Evolutionary conservation across 352 stramenopile species (phyloP), one percentile per base, ranked within the genome.

Genomic region (Globisporangium alternatum): DNA sequence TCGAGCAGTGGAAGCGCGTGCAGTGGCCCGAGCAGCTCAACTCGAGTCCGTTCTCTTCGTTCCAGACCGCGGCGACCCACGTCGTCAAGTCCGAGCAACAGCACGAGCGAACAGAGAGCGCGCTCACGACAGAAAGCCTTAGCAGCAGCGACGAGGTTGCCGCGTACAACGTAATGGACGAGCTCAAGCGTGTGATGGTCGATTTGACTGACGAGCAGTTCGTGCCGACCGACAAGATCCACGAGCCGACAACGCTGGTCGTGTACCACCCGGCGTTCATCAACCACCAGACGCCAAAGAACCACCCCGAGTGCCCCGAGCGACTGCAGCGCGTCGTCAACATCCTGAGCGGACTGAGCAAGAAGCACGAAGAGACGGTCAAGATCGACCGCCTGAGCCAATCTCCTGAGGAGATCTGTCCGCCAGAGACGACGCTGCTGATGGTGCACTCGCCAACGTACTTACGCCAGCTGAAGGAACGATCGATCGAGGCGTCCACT

Each of bases 401-500:
- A 56, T 83, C 80, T n/a, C 82, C 83, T 15, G 80, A 91, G 54
- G 78, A 92, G 37, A 68, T 95, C 13, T 88, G 83, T 31, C 86
- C 86, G 2, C 76, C 83, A 2, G 83, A 95, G 55, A 90, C 82
- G 6, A 90, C 78, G 28, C 71, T 95, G 25, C 61, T 93, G 31
- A 85, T 90, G 59, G 86, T 95, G n/a, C 86, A 95, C 54, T 91
- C 86, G 0, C 82, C 86, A n/a, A 80, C 83, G 30, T 95, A 95
- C 54, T 69, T 95, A 61, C 64, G 84, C 6, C 86, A 91, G 44
- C 62, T 95, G 28, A 91, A 89, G 59, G 74, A 90, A 52, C 77
- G 83, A 30, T 72, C 81, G 7, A 72, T 76, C 5, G 83, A 91
- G 60, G 86, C 82, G 31, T 77, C 67, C 33, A 72, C 69, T 7